Conservation (phyloP, 1,284 basidiomycete species). For the Schizophyllum commune region DNA sequence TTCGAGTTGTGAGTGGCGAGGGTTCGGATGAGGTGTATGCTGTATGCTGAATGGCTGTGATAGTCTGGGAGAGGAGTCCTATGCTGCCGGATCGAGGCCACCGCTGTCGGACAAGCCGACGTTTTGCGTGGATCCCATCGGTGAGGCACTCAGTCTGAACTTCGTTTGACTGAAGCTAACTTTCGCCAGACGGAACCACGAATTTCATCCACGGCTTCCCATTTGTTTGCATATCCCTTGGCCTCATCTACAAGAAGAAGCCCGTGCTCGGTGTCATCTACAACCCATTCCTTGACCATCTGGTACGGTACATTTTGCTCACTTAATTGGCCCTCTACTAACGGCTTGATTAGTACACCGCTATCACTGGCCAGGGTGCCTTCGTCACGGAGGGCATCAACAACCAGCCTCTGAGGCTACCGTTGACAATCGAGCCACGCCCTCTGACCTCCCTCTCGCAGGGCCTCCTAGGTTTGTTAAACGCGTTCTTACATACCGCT, state of each 20-base stretch:
- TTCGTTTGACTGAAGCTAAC: background rate
- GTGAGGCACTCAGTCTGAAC: slow-evolving; percentile 29
- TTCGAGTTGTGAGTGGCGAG: slow-evolving; percentile 70
- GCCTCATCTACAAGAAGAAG: slow-evolving; percentile 73
- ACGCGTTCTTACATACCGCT: slow-evolving; percentile 4
- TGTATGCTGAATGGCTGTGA: background rate
- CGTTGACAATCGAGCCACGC: slow-evolving; percentile 53
- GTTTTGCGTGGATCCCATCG: slow-evolving; percentile 88
- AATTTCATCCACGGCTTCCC: slow-evolving; percentile 94
- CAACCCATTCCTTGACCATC: slow-evolving; percentile 86
- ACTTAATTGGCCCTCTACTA: background rate
- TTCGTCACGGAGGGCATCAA: slow-evolving; percentile 55
- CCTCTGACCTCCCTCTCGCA: slow-evolving; percentile 71
- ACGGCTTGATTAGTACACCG: slow-evolving; percentile 56
- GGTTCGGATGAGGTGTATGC: slow-evolving; percentile 2
- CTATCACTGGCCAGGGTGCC: slow-evolving; percentile 72
- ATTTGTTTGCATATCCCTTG: slow-evolving; percentile 86
- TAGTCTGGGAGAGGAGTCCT: slow-evolving; percentile 91
- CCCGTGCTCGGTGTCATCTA: slow-evolving; percentile 88
- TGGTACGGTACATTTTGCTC: slow-evolving; percentile 34
- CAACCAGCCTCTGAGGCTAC: slow-evolving; percentile 55
- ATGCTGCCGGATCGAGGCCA: slow-evolving; percentile 63
- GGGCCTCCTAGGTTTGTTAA: slow-evolving; percentile 59
- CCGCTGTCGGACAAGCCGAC: slow-evolving; percentile 82
- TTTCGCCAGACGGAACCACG: slow-evolving; percentile 77